Conservation (phyloP, 345 rosid genomes). For the Lagerstroemia speciosa region DNA sequence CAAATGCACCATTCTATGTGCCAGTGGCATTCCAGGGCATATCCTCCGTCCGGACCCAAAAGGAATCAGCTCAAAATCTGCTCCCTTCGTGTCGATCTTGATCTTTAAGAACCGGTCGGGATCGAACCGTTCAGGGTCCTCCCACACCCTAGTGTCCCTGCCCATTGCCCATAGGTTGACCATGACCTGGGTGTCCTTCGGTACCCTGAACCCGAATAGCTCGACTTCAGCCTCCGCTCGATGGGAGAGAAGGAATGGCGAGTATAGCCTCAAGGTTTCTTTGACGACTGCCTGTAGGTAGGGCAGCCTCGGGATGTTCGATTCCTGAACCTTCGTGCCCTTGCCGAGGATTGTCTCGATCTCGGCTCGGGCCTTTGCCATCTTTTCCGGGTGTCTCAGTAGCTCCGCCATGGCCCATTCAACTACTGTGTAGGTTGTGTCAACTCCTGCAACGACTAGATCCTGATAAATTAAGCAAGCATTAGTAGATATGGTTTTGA, state of each 20-base stretch:
- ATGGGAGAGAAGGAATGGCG: slow-evolving; percentile 17
- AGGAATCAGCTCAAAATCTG: slow-evolving; percentile 12
- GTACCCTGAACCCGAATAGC: slow-evolving; percentile 9
- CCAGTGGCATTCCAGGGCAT: slow-evolving; percentile 23
- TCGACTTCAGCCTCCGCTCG: slow-evolving; percentile 4
- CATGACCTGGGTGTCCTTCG: slow-evolving; percentile 17
- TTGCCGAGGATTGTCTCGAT: neutral
- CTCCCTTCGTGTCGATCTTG: slow-evolving; percentile 11
- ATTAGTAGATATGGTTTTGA: neutral
- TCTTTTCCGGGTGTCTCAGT: slow-evolving; percentile 2
- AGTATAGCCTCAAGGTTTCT: slow-evolving; percentile 18
- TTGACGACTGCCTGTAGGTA: slow-evolving; percentile 13
- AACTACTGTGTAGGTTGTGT: neutral
- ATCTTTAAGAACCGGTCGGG: slow-evolving; percentile 16
- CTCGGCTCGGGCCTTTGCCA: slow-evolving; percentile 8
- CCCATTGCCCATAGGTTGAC: slow-evolving; percentile 15
- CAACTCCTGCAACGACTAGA: slow-evolving; percentile 1
- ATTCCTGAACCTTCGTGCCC: slow-evolving; percentile 3
- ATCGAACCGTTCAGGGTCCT: slow-evolving; percentile 4
- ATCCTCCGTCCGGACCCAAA: slow-evolving; percentile 25
- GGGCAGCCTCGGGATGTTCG: slow-evolving; percentile 11
- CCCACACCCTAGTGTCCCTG: slow-evolving; percentile 14
- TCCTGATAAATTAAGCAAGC: neutral
- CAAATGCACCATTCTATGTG: slow-evolving; percentile 12
- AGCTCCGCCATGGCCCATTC: slow-evolving; percentile 11